Evolutionary conservation across 345 rosid species (phyloP).

Genomic region (Arabidopsis thaliana): TAIR10.1 NC_003076.8:4639001-4639500

Average conservation of each 20-base stretch:
- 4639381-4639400: slow-evolving; percentile 80
- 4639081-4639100: neutral
- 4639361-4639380: slow-evolving; percentile 90
- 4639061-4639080: neutral
- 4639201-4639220: neutral
- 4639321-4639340: slow-evolving; percentile 99
- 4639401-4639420: slow-evolving; percentile 81
- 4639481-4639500: slow-evolving; percentile 77
- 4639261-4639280: slow-evolving; percentile 75
- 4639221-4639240: neutral
- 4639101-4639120: neutral
- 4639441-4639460: slow-evolving; percentile 96
- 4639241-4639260: slow-evolving; percentile 16
- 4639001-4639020: slow-evolving; percentile 27
- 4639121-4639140: neutral
- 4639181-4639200: slow-evolving; percentile 24
- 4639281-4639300: slow-evolving; percentile 86
- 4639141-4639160: neutral
- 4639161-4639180: slow-evolving; percentile 11
- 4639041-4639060: neutral
- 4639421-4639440: slow-evolving; percentile 77
- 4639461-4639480: slow-evolving; percentile 74
- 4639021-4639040: neutral
- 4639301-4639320: slow-evolving; percentile 97
- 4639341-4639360: slow-evolving; percentile 99